phyloP scores from a whole-genome alignment of 257 asterid genomes.

The Knoxia roxburghii region DNA sequence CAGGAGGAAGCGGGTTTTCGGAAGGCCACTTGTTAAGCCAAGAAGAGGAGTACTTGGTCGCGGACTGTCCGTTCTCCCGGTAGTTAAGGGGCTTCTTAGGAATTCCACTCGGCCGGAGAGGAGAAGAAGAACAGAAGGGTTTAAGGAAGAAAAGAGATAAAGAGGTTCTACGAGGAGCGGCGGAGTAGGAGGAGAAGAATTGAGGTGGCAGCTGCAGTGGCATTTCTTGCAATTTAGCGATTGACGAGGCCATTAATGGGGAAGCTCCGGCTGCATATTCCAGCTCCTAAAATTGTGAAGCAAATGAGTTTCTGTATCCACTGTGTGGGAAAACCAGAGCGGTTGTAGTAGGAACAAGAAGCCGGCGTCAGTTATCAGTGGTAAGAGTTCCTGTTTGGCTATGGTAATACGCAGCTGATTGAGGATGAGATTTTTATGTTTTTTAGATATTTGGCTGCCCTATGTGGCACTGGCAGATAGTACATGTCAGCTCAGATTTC shows the following conservation, averaged over 20 bases:
- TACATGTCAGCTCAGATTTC: neutral
- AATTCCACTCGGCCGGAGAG: conserved; percentile 18
- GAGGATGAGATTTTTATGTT: neutral
- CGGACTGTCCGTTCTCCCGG: conserved; percentile 15
- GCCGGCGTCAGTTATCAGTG: neutral
- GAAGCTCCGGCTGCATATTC: conserved; percentile 1
- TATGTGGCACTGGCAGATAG: neutral
- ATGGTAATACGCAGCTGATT: neutral
- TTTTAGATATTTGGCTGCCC: neutral
- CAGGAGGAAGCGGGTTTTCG: conserved; percentile 24
- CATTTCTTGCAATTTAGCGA: conserved; percentile 67
- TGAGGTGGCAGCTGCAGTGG: conserved; percentile 46
- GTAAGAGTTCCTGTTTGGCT: neutral
- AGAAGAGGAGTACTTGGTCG: conserved; percentile 28
- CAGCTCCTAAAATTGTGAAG: neutral
- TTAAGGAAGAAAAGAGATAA: conserved; percentile 37
- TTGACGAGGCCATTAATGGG: conserved; percentile 46
- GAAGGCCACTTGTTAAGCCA: conserved; percentile 86
- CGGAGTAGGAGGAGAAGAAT: conserved; percentile 25
- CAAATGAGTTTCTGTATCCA: neutral
- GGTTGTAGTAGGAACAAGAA: neutral
- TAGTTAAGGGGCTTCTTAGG: conserved; percentile 36
- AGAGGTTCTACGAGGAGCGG: conserved; percentile 25
- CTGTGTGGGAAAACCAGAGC: neutral
- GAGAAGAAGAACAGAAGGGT: conserved; percentile 48